These are phyloP conservation scores for Filosporella fistucella DNA, from an alignment of 495 filamentous ascomycete genomes.

Conservation along the genomic window DNA sequence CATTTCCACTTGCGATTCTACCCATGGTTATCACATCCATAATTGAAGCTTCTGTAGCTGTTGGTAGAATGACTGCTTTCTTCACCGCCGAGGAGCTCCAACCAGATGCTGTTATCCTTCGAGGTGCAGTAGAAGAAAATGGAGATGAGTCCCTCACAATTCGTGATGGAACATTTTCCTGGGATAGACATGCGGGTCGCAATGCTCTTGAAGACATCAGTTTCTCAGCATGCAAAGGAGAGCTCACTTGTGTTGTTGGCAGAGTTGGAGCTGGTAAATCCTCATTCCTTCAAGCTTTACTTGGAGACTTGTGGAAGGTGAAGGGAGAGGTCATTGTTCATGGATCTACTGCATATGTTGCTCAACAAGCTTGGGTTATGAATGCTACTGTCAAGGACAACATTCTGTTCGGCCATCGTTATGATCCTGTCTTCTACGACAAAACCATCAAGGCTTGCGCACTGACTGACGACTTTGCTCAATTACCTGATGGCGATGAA, in stretches of 20 bases:
- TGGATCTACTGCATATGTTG: slow-evolving; percentile 83
- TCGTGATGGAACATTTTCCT: slow-evolving; percentile 85
- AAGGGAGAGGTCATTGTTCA: slow-evolving; percentile 80
- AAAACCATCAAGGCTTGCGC: slow-evolving; percentile 92
- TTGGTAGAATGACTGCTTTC: slow-evolving; percentile 78
- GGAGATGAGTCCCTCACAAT: slow-evolving; percentile 86
- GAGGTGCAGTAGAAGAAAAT: slow-evolving; percentile 56
- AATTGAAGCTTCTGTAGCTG: slow-evolving; percentile 93
- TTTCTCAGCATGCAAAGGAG: slow-evolving; percentile 82
- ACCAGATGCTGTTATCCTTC: slow-evolving; percentile 66
- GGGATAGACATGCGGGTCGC: slow-evolving; percentile 73
- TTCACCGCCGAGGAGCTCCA: slow-evolving; percentile 90
- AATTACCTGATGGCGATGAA: slow-evolving; percentile 91
- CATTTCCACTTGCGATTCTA: slow-evolving; percentile 89
- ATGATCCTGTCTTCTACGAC: slow-evolving; percentile 93
- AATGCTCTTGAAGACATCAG: slow-evolving; percentile 72
- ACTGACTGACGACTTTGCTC: slow-evolving; percentile 83
- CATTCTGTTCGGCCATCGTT: slow-evolving; percentile 94
- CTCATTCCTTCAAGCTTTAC: slow-evolving; percentile 77
- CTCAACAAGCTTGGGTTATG: slow-evolving; percentile 94
- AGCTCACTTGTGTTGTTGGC: slow-evolving; percentile 91
- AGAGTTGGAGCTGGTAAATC: slow-evolving; percentile 94
- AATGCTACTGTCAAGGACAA: slow-evolving; percentile 96
- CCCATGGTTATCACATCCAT: slow-evolving; percentile 98
- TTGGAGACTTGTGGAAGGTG: slow-evolving; percentile 88